phyloP scores from a whole-genome alignment of 352 stramenopile species.

The Achlya hypogyna region DNA sequence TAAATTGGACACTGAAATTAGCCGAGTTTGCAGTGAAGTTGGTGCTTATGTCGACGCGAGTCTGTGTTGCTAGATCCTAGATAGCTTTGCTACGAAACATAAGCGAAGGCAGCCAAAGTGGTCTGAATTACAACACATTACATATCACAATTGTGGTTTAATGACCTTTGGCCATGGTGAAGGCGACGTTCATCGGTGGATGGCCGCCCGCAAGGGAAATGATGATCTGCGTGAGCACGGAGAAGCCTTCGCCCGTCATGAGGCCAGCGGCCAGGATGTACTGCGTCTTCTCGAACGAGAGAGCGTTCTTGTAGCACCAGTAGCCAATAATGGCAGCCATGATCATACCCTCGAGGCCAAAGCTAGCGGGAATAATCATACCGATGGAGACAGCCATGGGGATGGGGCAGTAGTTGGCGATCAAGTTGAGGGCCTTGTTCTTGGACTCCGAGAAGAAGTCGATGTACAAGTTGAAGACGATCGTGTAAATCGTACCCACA shows the following conservation, averaged over 20 bases:
- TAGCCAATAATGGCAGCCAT: background rate
- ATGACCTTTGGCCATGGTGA: background rate
- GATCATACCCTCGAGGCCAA: conserved; percentile 10
- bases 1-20: too few relatives aligned
- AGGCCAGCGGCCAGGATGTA: conserved; percentile 18
- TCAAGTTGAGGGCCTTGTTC: background rate
- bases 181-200: background rate
- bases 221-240: conserved; percentile 18
- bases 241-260: conserved; percentile 15
- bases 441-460: conserved; percentile 6
- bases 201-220: background rate
- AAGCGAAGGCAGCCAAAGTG: too few relatives aligned
- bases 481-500: conserved; percentile 12
- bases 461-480: conserved; percentile 19
- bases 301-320: background rate
- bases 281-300: conserved; percentile 8
- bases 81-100: too few relatives aligned
- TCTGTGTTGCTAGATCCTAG: too few relatives aligned
- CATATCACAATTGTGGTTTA: too few relatives aligned
- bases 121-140: too few relatives aligned
- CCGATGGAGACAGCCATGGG: conserved; percentile 15
- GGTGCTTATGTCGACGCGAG: too few relatives aligned
- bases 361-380: conserved; percentile 16
- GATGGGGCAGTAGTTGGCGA: conserved; percentile 13
- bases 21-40: too few relatives aligned